Evolutionary conservation across 139 green algal genomes (phyloP), one percentile per base, ranked within the genome.

Genomic region (Raphidocelis subcapitata): DNA sequence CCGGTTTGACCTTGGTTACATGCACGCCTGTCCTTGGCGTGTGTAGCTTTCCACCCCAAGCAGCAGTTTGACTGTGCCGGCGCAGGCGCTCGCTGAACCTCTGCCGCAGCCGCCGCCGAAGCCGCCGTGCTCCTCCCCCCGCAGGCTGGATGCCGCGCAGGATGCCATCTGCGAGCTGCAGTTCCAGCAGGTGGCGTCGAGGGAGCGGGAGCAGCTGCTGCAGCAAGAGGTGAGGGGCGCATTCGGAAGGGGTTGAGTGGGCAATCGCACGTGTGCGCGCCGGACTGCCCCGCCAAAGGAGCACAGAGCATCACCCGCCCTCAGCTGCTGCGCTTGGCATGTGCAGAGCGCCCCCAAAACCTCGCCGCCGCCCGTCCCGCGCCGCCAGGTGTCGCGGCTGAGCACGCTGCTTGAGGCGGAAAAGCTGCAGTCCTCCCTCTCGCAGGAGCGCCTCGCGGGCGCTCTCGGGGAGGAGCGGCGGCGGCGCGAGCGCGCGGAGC

Each of bases 401-500:
- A 67, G 81, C 46, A 72, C 78, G 24, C 64, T 83, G 55, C 66
- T 87, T 28, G 82, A 87, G 63, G 72, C 82, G 1, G 63, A 77
- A 26, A 57, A 67, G 54, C 63, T 87, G 46, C 82, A 83, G 75
- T 71, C 72, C 24, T 54, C 77, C 1, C 67, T 79, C 31, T 28
- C 28, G 28, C 57, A 73, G 36, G 52, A 76, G 33, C 72, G 75
- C 32, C 60, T 79, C n/a, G 59, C 69, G 72, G 33, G 49, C 26
- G 55, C 67, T 15, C 46, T 83, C 15, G 78, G 59, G 24, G 72
- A 77, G 37, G 78, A 80, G 67, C 73, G 78, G 5, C 16, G 32
- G 5, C 57, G 67, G 0, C 20, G 18, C 1, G 72, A 80, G 33
- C 67, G 62, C 28, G 52, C 79, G n/a, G 31, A 73, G 21, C 35